phyloP scores from a whole-genome alignment of 129 eudicot species.

The Flaveria sonorensis region DNA sequence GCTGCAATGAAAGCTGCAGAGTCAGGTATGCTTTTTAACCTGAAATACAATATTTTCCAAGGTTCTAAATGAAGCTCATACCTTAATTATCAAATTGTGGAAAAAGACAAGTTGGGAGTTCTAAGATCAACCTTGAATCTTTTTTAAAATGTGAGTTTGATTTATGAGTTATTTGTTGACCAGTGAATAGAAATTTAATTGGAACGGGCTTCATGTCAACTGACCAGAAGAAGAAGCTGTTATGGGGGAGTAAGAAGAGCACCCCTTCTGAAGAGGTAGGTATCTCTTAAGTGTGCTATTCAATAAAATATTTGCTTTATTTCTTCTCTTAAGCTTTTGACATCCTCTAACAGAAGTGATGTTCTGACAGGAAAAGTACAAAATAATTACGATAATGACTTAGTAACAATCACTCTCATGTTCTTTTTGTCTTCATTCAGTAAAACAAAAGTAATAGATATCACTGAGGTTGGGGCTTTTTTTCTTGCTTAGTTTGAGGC shows the following conservation, averaged over 20 bases:
- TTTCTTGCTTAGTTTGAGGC: background rate
- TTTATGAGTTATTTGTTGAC: background rate
- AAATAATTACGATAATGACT: no score
- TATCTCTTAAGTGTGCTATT: constrained; percentile 17
- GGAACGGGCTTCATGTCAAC: constrained; percentile 89
- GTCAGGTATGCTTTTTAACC: constrained; percentile 52
- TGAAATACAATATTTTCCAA: background rate
- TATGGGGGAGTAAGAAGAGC: constrained; percentile 94
- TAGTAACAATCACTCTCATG: no score
- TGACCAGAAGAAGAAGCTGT: constrained; percentile 96
- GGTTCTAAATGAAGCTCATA: background rate
- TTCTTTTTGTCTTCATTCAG: background rate
- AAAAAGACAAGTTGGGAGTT: no score
- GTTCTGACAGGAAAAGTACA: no score
- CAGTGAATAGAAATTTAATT: constrained; percentile 80
- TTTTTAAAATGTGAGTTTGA: background rate
- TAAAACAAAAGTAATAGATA: background rate
- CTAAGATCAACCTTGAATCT: no score
- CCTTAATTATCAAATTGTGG: no score
- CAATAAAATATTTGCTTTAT: no score
- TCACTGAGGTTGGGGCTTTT: background rate
- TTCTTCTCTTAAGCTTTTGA: background rate
- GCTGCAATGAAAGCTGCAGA: constrained; percentile 99
- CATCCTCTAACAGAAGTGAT: no score
- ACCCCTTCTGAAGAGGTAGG: constrained; percentile 87